Percentiles rank a stretch among this genome's conserved stretches.
These are phyloP conservation scores for Fusarium clavum DNA, from an alignment of 2,329 filamentous ascomycete species.

Conservation along the genomic window DNA sequence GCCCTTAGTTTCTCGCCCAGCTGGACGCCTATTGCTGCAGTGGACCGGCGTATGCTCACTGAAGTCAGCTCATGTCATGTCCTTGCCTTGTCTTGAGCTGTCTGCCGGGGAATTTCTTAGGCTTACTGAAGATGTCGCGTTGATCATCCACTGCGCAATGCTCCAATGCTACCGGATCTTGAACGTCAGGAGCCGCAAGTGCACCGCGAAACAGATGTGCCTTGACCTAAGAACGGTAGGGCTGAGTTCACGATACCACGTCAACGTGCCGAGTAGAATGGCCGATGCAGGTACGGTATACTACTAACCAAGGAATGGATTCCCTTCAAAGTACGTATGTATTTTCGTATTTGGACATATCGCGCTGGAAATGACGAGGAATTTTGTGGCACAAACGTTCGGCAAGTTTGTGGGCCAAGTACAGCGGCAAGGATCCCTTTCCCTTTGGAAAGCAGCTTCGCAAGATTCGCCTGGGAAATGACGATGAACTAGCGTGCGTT, in stretches of 20 bases:
- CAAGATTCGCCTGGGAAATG: slow-evolving; percentile 41
- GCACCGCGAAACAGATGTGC: slow-evolving; percentile 32
- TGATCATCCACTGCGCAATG: slow-evolving; percentile 30
- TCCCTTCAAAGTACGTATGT: slow-evolving; percentile 36
- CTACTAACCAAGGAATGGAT: slow-evolving; percentile 24
- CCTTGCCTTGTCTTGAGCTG: slow-evolving; percentile 7
- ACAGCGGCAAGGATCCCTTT: slow-evolving; percentile 42
- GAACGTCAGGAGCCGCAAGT: slow-evolving; percentile 31
- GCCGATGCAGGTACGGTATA: slow-evolving; percentile 12
- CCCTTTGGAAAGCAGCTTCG: slow-evolving; percentile 21
- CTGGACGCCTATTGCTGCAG: slow-evolving; percentile 17
- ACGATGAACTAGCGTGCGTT: slow-evolving; percentile 34
- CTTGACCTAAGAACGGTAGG: slow-evolving; percentile 33
- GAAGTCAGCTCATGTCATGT: slow-evolving; percentile 15
- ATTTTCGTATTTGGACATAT: slow-evolving; percentile 39
- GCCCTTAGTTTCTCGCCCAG: slow-evolving; percentile 35
- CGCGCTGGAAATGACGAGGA: slow-evolving; percentile 25
- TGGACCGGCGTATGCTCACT: slow-evolving; percentile 14
- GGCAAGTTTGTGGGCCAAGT: slow-evolving; percentile 32
- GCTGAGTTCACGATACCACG: slow-evolving; percentile 39
- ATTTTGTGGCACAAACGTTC: slow-evolving; percentile 33
- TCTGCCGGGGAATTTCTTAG: slow-evolving; percentile 24
- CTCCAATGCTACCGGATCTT: slow-evolving; percentile 37
- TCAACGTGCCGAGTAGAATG: slow-evolving; percentile 25
- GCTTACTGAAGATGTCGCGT: slow-evolving; percentile 26